A percentile compares a stretch with the other conserved stretches of the same genome.
Evolutionary conservation across 768 basidiomycete genomes (phyloP).

Genomic region (Sarcodon sp.): DNA sequence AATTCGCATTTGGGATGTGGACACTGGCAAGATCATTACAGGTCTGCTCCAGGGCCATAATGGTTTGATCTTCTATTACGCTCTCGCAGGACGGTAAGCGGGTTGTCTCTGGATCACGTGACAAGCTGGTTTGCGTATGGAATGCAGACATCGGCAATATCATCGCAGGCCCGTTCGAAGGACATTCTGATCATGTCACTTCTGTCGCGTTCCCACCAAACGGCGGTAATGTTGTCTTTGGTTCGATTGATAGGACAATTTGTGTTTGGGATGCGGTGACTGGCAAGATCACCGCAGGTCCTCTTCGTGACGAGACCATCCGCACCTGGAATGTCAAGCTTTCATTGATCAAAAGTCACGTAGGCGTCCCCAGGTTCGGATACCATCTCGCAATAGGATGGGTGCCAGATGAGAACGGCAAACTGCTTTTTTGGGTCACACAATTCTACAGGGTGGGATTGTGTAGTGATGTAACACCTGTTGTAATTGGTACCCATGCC

Average conservation of each 20-base stretch:
- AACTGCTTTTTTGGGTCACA: no score
- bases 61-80: conserved; percentile 7
- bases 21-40: conserved; percentile 16
- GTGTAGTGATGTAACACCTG: no score
- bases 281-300: neutral
- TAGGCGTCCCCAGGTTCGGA: no score
- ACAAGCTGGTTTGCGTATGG: conserved; percentile 10
- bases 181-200: conserved; percentile 1
- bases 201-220: conserved; percentile 9
- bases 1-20: conserved; percentile 37
- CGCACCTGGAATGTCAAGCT: conserved; percentile 44
- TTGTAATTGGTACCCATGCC: no score
- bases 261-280: conserved; percentile 14
- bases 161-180: conserved; percentile 5
- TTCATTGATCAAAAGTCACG: no score
- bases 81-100: conserved; percentile 13
- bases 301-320: conserved; percentile 48
- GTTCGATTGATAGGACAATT: conserved; percentile 16
- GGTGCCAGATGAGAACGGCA: no score
- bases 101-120: conserved; percentile 12
- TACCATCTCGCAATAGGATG: no score
- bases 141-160: conserved; percentile 6
- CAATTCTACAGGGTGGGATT: no score
- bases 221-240: conserved; percentile 23
- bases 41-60: conserved; percentile 3